Percentiles rank a stretch among this genome's conserved stretches.
These are phyloP conservation scores for Volvox carteri DNA, from an alignment of 163 green algal genomes.

Conservation along the genomic window DNA sequence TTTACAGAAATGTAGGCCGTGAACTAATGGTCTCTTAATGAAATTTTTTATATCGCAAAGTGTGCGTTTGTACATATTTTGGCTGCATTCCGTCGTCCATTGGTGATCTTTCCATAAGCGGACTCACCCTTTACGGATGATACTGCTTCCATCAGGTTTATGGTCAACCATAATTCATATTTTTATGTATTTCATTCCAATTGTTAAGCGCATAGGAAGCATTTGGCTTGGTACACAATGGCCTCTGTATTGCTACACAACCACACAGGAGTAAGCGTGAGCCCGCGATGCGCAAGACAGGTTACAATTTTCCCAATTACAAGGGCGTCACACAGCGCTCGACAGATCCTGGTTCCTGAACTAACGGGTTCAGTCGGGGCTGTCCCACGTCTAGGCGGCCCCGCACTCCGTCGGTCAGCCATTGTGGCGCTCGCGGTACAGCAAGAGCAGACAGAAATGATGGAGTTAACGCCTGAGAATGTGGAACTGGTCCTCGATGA, in stretches of 20 bases:
- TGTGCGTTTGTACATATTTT: too few species aligned
- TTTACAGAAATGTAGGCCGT: too few species aligned
- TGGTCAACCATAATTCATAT: too few species aligned
- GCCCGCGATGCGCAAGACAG: constrained; percentile 26
- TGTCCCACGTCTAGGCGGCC: constrained; percentile 1
- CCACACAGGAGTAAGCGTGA: constrained; percentile 30
- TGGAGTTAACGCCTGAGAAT: constrained; percentile 96
- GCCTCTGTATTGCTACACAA: not conserved
- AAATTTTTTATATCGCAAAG: too few species aligned
- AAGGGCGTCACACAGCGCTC: not conserved
- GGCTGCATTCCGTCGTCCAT: not conserved
- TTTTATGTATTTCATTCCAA: too few species aligned
- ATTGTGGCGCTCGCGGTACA: not conserved
- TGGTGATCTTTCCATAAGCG: too few species aligned
- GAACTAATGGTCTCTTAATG: too few species aligned
- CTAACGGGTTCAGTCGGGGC: not conserved
- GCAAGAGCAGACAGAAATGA: constrained; percentile 63
- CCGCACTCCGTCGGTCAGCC: not conserved
- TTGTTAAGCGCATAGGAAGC: too few species aligned
- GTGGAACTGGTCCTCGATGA: constrained; percentile 98
- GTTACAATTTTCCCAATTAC: not conserved
- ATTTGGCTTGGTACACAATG: too few species aligned
- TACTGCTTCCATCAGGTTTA: not conserved
- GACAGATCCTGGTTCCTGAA: not conserved
- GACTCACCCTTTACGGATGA: too few species aligned